Percentiles rank a stretch among this genome's conserved stretches.
Evolutionary conservation across 257 asterid genomes (phyloP).

Genomic region (Eustoma russellianum): DNA sequence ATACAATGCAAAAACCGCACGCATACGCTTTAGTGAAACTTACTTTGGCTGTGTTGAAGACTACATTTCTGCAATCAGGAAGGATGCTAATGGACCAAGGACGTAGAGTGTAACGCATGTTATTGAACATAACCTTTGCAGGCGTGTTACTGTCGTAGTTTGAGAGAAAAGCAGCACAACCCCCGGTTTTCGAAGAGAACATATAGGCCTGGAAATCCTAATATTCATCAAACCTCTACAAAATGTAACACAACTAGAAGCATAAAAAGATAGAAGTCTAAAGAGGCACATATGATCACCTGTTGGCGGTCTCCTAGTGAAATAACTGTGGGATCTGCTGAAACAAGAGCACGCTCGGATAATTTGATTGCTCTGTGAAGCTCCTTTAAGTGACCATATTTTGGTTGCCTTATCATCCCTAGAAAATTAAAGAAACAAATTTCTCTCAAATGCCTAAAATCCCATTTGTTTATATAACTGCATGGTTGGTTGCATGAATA

Average conservation of each 20-base stretch:
- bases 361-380: conserved; percentile 75
- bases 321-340: conserved; percentile 74
- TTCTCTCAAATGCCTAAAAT: background rate
- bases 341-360: conserved; percentile 66
- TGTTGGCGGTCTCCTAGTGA: conserved; percentile 85
- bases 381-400: conserved; percentile 84
- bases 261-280: background rate
- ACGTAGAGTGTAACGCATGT: conserved; percentile 73
- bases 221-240: conserved; percentile 5
- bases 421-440: conserved; percentile 12
- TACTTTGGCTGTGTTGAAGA: conserved; percentile 91
- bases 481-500: no score
- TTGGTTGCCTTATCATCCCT: conserved; percentile 86
- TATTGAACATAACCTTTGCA: conserved; percentile 69
- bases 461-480: no score
- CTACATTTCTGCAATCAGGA: conserved; percentile 86
- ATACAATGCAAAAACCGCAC: no score
- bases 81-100: conserved; percentile 99
- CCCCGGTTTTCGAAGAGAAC: conserved; percentile 65
- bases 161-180: conserved; percentile 84
- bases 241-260: background rate
- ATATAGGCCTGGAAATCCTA: conserved; percentile 61
- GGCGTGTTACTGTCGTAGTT: conserved; percentile 49
- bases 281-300: conserved; percentile 31
- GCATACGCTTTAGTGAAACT: conserved; percentile 4